A percentile compares a stretch with the other conserved stretches of the same genome.
Evolutionary conservation across 164 flowering plant species (phyloP).

Genomic region (Kalanchoe fedtschenkoi): DNA sequence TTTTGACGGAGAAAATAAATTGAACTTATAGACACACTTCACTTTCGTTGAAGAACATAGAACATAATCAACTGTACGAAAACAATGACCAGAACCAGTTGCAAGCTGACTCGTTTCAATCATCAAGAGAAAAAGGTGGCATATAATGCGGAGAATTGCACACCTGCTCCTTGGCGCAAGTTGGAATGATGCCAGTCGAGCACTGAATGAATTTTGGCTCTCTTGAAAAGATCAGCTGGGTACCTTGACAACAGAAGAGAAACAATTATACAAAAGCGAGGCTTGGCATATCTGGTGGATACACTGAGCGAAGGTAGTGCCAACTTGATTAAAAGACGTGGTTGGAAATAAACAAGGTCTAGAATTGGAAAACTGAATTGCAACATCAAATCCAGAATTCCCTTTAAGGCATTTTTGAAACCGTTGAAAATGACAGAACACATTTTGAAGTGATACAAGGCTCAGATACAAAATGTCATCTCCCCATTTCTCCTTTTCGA

Average conservation of each 20-base stretch:
- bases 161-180: slow-evolving; percentile 76
- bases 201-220: slow-evolving; percentile 73
- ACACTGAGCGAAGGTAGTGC: not conserved
- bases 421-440: not conserved
- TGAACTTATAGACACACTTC: not conserved
- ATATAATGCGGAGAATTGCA: not conserved
- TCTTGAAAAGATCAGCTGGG: slow-evolving; percentile 46
- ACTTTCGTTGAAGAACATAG: not conserved
- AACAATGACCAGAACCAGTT: not conserved
- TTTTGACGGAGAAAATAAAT: not conserved
- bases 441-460: not conserved
- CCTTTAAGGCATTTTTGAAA: not conserved
- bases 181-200: slow-evolving; percentile 93
- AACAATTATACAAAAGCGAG: not conserved
- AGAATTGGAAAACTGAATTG: not conserved
- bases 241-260: not conserved
- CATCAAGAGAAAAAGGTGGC: not conserved
- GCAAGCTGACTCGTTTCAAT: not conserved
- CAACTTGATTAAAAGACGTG: too few species aligned
- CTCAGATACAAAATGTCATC: not conserved
- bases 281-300: not conserved
- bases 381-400: not conserved
- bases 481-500: too few species aligned
- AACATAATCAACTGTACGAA: too few species aligned
- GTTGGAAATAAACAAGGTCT: too few species aligned